Conservation (phyloP, 2,329 filamentous ascomycete genomes). For the Alternaria consortialis region DNA sequence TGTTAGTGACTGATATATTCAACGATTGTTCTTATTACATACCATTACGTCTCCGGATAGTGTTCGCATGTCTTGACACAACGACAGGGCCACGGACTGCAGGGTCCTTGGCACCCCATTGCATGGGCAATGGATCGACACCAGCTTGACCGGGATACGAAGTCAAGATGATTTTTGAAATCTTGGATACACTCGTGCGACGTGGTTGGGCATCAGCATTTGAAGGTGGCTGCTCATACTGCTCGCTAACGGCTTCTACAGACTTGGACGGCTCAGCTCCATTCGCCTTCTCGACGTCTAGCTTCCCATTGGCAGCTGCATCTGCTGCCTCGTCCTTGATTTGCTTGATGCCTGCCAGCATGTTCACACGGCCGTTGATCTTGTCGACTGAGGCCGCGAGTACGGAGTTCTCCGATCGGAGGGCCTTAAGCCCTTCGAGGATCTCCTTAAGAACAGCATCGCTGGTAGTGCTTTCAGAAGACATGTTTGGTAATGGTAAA, state of each 20-base stretch:
- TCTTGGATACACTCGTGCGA: slow-evolving; percentile 57
- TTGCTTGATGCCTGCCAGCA: slow-evolving; percentile 66
- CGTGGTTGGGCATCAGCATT: slow-evolving; percentile 46
- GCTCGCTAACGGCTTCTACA: slow-evolving; percentile 51
- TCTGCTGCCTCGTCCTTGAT: slow-evolving; percentile 60
- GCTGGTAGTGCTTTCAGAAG: slow-evolving; percentile 40
- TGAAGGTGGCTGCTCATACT: slow-evolving; percentile 50
- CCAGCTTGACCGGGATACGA: slow-evolving; percentile 95
- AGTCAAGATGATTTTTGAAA: slow-evolving; percentile 73
- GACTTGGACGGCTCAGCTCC: slow-evolving; percentile 48
- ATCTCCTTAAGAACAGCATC: slow-evolving; percentile 63
- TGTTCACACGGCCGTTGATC: slow-evolving; percentile 69
- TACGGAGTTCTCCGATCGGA: slow-evolving; percentile 65
- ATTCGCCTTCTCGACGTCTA: slow-evolving; percentile 40
- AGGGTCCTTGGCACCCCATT: slow-evolving; percentile 85
- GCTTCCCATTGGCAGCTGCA: slow-evolving; percentile 33
- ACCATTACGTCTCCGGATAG: slow-evolving; percentile 84
- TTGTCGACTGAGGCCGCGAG: slow-evolving; percentile 66
- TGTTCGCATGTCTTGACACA: slow-evolving; percentile 78
- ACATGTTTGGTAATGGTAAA: slow-evolving; percentile 34
- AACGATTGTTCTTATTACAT: slow-evolving; percentile 27
- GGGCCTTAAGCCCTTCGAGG: slow-evolving; percentile 62
- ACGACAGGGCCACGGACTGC: slow-evolving; percentile 83
- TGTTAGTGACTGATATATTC: slow-evolving; percentile 21
- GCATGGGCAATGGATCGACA: slow-evolving; percentile 87